Conservation (phyloP, 352 stramenopile genomes). For the Globisporangium sylvaticum region DNA sequence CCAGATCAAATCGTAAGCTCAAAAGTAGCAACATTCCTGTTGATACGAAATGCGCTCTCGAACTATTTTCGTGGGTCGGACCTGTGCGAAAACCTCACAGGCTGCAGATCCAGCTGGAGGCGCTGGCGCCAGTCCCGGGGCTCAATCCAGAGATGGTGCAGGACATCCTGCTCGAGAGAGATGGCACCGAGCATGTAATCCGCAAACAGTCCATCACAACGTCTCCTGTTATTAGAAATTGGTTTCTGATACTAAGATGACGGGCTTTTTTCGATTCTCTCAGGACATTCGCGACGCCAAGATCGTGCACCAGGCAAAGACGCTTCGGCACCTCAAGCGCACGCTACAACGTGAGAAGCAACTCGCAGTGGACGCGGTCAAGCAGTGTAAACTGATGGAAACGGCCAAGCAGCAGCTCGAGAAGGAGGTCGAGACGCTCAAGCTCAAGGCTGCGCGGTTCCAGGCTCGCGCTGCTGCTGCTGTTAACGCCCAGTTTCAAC, state of each 20-base stretch:
- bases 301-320: slow-evolving; percentile 76
- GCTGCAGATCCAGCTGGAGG: slow-evolving; percentile 68
- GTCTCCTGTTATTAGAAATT: not conserved
- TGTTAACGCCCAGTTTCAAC: not conserved
- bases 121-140: slow-evolving; percentile 56
- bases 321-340: slow-evolving; percentile 55
- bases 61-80: not conserved
- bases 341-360: slow-evolving; percentile 59
- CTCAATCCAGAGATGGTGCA: slow-evolving; percentile 45
- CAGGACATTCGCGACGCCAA: slow-evolving; percentile 74
- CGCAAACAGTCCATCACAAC: not conserved
- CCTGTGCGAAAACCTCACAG: slow-evolving; percentile 19
- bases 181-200: slow-evolving; percentile 51
- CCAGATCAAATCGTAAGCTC: slow-evolving; percentile 52
- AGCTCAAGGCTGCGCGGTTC: slow-evolving; percentile 53
- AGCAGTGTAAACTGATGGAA: slow-evolving; percentile 36
- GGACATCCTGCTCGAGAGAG: slow-evolving; percentile 61
- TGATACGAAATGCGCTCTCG: not conserved
- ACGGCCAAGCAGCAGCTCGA: slow-evolving; percentile 34
- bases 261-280: not conserved
- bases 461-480: slow-evolving; percentile 23
- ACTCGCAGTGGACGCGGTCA: slow-evolving; percentile 32
- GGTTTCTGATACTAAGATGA: not conserved
- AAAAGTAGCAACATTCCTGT: not conserved
- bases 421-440: slow-evolving; percentile 56